These are phyloP conservation scores for Persicaria maculosa DNA, from an alignment of 148 eudicot genomes.

Conservation along the genomic window DNA sequence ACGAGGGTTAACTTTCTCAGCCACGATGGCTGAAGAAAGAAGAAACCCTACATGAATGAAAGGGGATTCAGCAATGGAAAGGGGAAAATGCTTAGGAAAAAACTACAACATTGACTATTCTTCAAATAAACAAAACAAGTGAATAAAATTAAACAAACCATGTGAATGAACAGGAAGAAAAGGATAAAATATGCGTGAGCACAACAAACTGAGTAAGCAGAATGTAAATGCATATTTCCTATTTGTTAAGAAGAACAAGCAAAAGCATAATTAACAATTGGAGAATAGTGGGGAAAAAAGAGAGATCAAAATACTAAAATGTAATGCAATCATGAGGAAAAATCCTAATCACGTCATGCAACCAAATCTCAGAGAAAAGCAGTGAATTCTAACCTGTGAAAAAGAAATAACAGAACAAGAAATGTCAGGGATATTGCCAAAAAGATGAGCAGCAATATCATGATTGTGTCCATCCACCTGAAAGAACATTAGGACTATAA, in stretches of 20 bases:
- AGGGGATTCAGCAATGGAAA: too few relatives aligned
- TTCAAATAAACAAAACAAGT: too few relatives aligned
- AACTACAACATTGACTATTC: too few relatives aligned
- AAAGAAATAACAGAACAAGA: slow-evolving; percentile 25
- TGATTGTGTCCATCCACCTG: slow-evolving; percentile 74
- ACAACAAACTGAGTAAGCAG: too few relatives aligned
- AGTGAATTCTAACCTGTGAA: slow-evolving; percentile 44
- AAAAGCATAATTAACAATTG: neutral
- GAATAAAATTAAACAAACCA: too few relatives aligned
- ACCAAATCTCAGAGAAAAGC: slow-evolving; percentile 5
- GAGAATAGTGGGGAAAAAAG: neutral
- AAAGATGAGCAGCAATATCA: slow-evolving; percentile 48
- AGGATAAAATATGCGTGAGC: too few relatives aligned
- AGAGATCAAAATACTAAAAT: neutral
- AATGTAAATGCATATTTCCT: too few relatives aligned
- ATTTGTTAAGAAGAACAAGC: neutral
- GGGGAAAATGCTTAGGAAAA: too few relatives aligned
- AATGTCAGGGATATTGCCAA: slow-evolving; percentile 43
- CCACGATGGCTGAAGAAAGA: too few relatives aligned
- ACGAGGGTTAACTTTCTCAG: too few relatives aligned
- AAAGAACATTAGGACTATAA: neutral
- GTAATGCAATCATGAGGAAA: neutral
- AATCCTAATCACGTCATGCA: neutral
- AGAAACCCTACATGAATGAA: too few relatives aligned
- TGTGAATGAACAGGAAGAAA: too few relatives aligned